These are phyloP conservation scores for Solanum virginianum DNA, from an alignment of 257 asterid species.

Conservation along the genomic window DNA sequence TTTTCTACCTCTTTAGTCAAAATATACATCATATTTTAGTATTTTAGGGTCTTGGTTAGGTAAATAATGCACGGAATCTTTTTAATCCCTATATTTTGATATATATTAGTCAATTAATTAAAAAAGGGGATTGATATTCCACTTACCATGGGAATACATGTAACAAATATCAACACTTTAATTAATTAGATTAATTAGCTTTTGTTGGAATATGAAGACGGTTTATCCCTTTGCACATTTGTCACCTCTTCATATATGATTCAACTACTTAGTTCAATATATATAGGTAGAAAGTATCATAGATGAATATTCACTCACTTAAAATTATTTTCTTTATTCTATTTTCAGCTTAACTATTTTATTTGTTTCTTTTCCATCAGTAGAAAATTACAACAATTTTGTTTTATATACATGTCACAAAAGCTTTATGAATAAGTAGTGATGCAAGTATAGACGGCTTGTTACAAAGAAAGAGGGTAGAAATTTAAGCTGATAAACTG, in stretches of 20 bases:
- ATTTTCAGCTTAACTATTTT: background rate
- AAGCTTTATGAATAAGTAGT: background rate
- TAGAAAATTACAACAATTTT: background rate
- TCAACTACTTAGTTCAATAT: background rate
- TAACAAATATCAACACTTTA: background rate
- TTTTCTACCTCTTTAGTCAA: background rate
- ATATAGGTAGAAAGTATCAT: background rate
- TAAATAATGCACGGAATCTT: background rate
- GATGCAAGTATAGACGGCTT: background rate
- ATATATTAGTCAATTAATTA: background rate
- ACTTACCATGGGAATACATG: background rate
- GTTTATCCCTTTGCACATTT: background rate
- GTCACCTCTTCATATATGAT: background rate
- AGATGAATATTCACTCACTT: background rate
- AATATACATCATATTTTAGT: background rate
- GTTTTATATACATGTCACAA: background rate
- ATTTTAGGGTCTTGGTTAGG: background rate
- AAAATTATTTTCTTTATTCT: background rate
- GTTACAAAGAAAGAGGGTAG: too few relatives aligned
- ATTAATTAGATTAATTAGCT: background rate
- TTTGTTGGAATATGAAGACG: background rate
- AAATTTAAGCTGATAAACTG: background rate
- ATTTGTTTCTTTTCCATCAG: background rate
- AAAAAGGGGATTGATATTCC: background rate
- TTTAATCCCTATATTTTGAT: background rate